Base-by-base conservation (phyloP, 2,329 filamentous ascomycete species). In the Purpureocillium takamizusanense region DNA sequence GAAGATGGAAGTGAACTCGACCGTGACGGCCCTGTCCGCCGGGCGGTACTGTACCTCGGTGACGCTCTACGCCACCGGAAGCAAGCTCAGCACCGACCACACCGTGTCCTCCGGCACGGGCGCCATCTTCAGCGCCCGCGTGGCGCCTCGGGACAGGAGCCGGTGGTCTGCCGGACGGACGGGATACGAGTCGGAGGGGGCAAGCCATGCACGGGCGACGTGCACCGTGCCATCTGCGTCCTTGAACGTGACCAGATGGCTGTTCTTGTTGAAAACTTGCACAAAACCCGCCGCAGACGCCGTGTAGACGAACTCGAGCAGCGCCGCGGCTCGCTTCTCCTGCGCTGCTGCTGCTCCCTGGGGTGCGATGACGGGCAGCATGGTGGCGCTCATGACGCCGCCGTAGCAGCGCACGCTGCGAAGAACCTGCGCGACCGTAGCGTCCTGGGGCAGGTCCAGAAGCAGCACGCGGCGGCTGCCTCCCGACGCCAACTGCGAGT, bases 401-500 rank as follows among this genome's bases (percentile, higher is more conserved):
- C 45, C 50, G 1, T 35, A 6, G 7, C 44, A 44, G 2, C 35
- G 27, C 7, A 57, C 44, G 2, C 45, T 50, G 1, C 42, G 31
- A 1, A 51, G 34, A 2, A 55, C 25, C 16, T 56, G 54, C 2
- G 42, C 14, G 1, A 40, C 11, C 0, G 33, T 41, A 2, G 43
- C 33, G 0, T 35, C 31, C 0, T 17, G 17, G 0, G 57, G 55
- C 1, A 61, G 39, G 3, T 53, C 50, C 10, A 34, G 25, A 0
- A 60, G 25, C 0, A 56, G 7, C 0, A 59, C 43, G 0, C 53
- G 47, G 0, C 56, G 53, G 8, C 48, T 50, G 9, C 38, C 15
- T 5, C 10, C 6, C 10, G 21, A 5, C 21, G 21, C 5, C 10
- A 25, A 6, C 21, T 25, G 21, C 21, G 10, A 6, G 21, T 25